phyloP scores from a whole-genome alignment of 208 protist species.

The Wallacemonas sp. region DNA sequence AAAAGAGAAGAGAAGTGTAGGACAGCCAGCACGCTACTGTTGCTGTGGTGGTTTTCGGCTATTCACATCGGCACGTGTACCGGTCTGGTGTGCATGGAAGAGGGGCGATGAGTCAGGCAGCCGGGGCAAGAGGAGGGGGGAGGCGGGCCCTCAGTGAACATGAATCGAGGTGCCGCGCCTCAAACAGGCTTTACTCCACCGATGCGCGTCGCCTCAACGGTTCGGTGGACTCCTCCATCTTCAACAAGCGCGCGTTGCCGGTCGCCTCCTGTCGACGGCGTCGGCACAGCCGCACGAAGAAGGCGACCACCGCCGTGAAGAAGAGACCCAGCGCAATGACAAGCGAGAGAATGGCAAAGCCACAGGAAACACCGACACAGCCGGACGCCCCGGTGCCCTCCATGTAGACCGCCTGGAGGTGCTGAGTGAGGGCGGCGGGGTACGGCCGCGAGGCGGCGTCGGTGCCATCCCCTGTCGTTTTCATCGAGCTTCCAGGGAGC shows the following conservation, averaged over 20 bases:
- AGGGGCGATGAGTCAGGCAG: too few relatives aligned
- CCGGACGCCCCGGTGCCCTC: neutral
- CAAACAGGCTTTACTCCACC: too few relatives aligned
- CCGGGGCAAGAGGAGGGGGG: too few relatives aligned
- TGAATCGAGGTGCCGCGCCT: too few relatives aligned
- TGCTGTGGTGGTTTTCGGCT: neutral
- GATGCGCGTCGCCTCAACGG: neutral
- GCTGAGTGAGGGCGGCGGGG: neutral
- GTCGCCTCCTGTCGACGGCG: neutral
- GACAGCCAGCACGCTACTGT: neutral
- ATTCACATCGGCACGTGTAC: too few relatives aligned
- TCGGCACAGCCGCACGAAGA: slow-evolving; percentile 1
- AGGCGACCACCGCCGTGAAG: neutral
- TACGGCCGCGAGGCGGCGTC: neutral
- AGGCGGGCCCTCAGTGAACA: too few relatives aligned
- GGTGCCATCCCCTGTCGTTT: neutral
- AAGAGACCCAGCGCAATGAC: neutral
- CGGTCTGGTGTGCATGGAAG: too few relatives aligned
- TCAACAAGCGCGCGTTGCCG: neutral
- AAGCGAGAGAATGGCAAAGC: neutral
- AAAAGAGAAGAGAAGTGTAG: neutral
- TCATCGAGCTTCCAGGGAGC: too few relatives aligned
- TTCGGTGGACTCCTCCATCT: neutral
- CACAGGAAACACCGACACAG: neutral
- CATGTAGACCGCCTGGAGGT: neutral